Base-by-base conservation (phyloP, 306 rosid species). In the Glycine tomentella region DNA sequence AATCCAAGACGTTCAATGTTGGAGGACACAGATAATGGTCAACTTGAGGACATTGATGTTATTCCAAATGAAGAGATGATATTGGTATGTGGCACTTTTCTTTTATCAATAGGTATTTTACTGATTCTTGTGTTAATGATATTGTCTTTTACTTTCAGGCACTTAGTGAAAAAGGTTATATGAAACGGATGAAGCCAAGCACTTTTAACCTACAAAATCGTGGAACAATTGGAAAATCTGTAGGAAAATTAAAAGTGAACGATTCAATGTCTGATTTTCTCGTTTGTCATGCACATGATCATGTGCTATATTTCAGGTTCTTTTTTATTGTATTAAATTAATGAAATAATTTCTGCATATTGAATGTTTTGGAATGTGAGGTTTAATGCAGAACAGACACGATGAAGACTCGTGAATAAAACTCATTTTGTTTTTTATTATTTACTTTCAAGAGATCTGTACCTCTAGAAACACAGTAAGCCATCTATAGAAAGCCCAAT, bases 171-270 rank as follows among this genome's bases (percentile, higher is more conserved):
- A 95, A 95, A 75, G 98, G 99, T 53, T 95, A 95, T 87, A 87
- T 93, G 79, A 95, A 95, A 87, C 90, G 98, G 79, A 95, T 95
- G 99, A 95, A 89, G 85, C 98, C 98, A 34, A 82, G 61, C 82
- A 95, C 96, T 75, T 95, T 95, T 83, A 95, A 85, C 90, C 92
- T 92, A 58, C 99, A 95, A 82, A 76, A 85, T 86, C 98, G 99
- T 78, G 99, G 99, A 52, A 95, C 99, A 79, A 93, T 95, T 69
- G 99, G 99, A 79, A 95, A 95, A 90, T 95, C 99, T 82, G 98
- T 95, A 44, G 99, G 99, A 73, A 95, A 95, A 83, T 87, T 95
- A 86, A 90, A 93, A 87, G 97, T 93, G 68, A 92, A 95, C 12
- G 99, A 95, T 87, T 85, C 97, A 15, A 95, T 93, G 98, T 89